Evolutionary conservation across 1,284 basidiomycete genomes (phyloP).

Genomic region (Cryptococcus sp.): DNA sequence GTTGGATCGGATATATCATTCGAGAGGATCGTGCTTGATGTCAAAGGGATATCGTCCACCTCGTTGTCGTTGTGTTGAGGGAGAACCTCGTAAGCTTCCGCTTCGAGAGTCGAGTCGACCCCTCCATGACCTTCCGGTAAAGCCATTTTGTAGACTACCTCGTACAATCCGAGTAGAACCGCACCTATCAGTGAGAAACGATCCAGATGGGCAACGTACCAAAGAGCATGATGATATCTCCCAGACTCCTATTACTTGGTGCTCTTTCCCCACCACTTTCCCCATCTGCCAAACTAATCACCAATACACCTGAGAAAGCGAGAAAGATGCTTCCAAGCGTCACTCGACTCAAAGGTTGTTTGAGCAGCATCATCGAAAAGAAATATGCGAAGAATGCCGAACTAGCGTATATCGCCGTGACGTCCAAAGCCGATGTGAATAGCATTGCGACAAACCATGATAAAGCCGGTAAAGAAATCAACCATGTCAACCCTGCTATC

Average conservation of each 20-base stretch:
- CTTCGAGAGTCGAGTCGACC: slow-evolving; percentile 6
- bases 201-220: slow-evolving; percentile 16
- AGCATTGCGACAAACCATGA: slow-evolving; percentile 42
- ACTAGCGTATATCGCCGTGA: slow-evolving; percentile 43
- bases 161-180: slow-evolving; percentile 45
- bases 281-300: slow-evolving; percentile 34
- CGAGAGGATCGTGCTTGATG: not conserved
- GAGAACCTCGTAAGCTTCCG: slow-evolving; percentile 7
- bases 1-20: not conserved
- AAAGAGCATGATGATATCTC: slow-evolving; percentile 46
- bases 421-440: slow-evolving; percentile 35
- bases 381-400: slow-evolving; percentile 39
- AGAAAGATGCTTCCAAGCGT: slow-evolving; percentile 39
- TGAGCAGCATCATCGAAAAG: slow-evolving; percentile 42
- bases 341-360: slow-evolving; percentile 32
- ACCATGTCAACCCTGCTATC: slow-evolving; percentile 29
- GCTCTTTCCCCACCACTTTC: slow-evolving; percentile 1
- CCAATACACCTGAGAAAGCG: slow-evolving; percentile 43
- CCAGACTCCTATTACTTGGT: slow-evolving; percentile 27
- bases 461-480: slow-evolving; percentile 36
- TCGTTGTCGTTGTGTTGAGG: not conserved
- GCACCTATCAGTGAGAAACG: slow-evolving; percentile 24
- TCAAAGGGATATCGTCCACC: not conserved
- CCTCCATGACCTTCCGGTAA: slow-evolving; percentile 44
- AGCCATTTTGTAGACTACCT: slow-evolving; percentile 48